Evolutionary conservation across 257 asterid genomes (phyloP), one percentile per base, ranked within the genome.

Genomic region (Knoxia roxburghii): DNA sequence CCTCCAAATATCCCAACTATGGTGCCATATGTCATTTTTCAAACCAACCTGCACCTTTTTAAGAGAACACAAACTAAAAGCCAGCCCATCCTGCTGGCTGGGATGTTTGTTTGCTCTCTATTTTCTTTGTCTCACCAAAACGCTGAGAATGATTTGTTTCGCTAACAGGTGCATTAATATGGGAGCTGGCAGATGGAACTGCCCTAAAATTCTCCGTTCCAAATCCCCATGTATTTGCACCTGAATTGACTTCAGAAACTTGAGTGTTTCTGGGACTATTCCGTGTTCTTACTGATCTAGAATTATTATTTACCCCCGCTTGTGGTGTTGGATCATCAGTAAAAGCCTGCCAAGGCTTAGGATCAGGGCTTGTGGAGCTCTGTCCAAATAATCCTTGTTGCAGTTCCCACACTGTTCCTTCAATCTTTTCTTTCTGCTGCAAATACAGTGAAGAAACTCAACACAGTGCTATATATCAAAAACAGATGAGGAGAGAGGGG

Each of bases 81-180:
- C 99, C 99, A 68, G 97, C 99, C 99, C 99, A 93, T 45, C 99
- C 99, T 58, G 96, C 89, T 59, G 99, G 99, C 74, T 86, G 95
- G 61, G 95, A 61, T 32, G 79, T 80, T 29, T 83, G 71, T 82
- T 80, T 87, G 67, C 75, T 84, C 39, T 70, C 89, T 27, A 65
- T 50, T 67, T 75, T 80, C 83, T 81, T 86, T 18, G 78, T 71
- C 58, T 74, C 93, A 20, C 76, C 82, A 69, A 83, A 76, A 2
- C 83, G 88, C 81, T 74, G 85, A 74, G 95, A 83, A 40, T 64
- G 79, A 39, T 69, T 80, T 64, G 71, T 58, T 27, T 68, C 85
- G 30, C 78, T 78, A 41, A 61, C 56, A 52, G 81, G 74, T 51
- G 35, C 52, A 56, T 53, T 87, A 14, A 77, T 45, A 75, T 80